Conservation (phyloP, 352 stramenopile species). For the Blastocystis sp. region DNA sequence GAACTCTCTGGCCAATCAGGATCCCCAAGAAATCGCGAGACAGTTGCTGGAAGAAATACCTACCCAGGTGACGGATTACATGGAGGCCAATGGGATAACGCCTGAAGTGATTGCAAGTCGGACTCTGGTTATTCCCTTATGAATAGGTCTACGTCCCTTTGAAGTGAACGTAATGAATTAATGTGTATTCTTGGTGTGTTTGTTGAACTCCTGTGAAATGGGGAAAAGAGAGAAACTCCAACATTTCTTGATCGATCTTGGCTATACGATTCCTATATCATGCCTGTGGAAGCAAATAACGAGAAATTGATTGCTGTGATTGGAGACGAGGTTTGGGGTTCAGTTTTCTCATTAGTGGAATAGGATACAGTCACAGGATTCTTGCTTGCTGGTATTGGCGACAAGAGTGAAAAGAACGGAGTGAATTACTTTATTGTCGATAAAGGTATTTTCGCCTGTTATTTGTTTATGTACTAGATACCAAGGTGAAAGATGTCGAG, state of each 20-base stretch:
- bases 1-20: not conserved
- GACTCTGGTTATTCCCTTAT: not conserved
- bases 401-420: slow-evolving; percentile 32
- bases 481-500: slow-evolving; percentile 50
- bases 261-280: not conserved
- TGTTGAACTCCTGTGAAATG: not conserved
- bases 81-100: slow-evolving; percentile 7
- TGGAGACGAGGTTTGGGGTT: slow-evolving; percentile 19
- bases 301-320: slow-evolving; percentile 58
- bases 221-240: not conserved
- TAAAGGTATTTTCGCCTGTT: not conserved
- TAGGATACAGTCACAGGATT: slow-evolving; percentile 61
- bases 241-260: not conserved
- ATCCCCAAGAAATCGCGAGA: not conserved
- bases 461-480: not conserved
- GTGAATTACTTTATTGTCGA: slow-evolving; percentile 50
- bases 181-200: not conserved
- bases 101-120: slow-evolving; percentile 15
- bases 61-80: slow-evolving; percentile 20
- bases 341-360: not conserved
- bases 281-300: slow-evolving; percentile 27
- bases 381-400: slow-evolving; percentile 53
- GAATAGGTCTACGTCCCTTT: not conserved
- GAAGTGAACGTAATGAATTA: not conserved
- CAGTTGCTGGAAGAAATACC: slow-evolving; percentile 12